Base-by-base conservation (phyloP, 177 flowering plant species). In the Vitis hybrid region DNA sequence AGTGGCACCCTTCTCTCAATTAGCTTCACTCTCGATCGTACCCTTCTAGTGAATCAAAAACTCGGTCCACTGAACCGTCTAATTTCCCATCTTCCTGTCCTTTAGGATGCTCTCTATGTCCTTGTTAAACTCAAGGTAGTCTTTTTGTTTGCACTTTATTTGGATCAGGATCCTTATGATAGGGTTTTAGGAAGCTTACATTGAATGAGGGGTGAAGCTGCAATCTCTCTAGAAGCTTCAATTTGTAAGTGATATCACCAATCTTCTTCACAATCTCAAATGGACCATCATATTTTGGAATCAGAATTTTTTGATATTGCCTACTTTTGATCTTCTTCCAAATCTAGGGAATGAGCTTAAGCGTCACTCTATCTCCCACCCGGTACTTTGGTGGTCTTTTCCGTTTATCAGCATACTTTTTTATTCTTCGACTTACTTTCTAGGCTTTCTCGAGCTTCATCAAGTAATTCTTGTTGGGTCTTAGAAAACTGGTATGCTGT, bases 131-230 rank as follows among this genome's bases (percentile, higher is more conserved):
- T 26, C 26, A 26, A 26, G 26, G 26, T 26, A 2, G 26, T 50
- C 1, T 50, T 1, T 9, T 50, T 50, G 0, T 0, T 50, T 50
- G 52, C 9, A 50, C 52, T 50, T 0, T 50, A 0, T 9, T 12
- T 9, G 52, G 10, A 50, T 50, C 13, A 9, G 0, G 52, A 50
- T 50, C 13, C 3, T 50, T 50, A 9, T 50, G 0, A 26, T 26
- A 2, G 4, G 26, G 26, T 0, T 26, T 26, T 26, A 26, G 4
- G 26, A 26, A 26, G 26, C 26, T 26, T 26, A 26, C 26, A 26
- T 26, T 0, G 26, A 26, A 26, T 0, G 3, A 26, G 0, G 13
- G 0, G 13, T 50, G 52, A 9, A 50, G 11, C 1, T 50, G 0
- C 52, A 50, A 50, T 12, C 52, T 50, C 2, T 50, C 0, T 50